Evolutionary conservation across 768 basidiomycete genomes (phyloP).

Genomic region (Russula compacta): DNA sequence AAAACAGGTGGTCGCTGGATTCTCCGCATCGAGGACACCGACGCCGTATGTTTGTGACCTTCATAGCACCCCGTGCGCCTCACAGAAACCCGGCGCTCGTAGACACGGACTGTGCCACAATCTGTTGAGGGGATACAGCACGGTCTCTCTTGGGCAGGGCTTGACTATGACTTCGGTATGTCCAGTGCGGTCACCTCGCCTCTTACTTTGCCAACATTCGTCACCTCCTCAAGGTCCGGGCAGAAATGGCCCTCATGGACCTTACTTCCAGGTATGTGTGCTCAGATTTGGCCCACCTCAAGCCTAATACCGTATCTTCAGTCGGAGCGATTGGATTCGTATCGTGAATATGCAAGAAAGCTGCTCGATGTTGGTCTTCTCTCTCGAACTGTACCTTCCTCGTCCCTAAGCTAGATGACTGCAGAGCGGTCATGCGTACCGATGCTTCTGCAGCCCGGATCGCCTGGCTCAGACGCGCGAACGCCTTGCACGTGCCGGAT

Average conservation of each 20-base stretch:
- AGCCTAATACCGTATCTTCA: slow-evolving; percentile 26
- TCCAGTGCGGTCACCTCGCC: neutral
- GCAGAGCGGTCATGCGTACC: slow-evolving; percentile 83
- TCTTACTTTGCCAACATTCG: neutral
- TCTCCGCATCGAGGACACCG: slow-evolving; percentile 91
- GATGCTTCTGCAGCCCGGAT: slow-evolving; percentile 85
- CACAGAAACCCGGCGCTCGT: neutral
- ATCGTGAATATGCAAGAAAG: slow-evolving; percentile 59
- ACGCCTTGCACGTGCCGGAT: slow-evolving; percentile 61
- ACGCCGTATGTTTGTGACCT: slow-evolving; percentile 51
- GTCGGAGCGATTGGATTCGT: slow-evolving; percentile 87
- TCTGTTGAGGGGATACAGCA: slow-evolving; percentile 73
- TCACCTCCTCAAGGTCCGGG: slow-evolving; percentile 54
- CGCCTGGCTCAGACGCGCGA: slow-evolving; percentile 60
- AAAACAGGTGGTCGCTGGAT: slow-evolving; percentile 85
- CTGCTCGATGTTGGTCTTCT: slow-evolving; percentile 57
- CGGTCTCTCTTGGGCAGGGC: slow-evolving; percentile 82
- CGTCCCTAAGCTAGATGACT: neutral
- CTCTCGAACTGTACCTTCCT: neutral
- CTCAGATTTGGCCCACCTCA: neutral
- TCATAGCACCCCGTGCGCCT: neutral
- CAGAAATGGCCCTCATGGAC: slow-evolving; percentile 60
- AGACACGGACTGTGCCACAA: slow-evolving; percentile 77
- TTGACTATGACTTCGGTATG: slow-evolving; percentile 86
- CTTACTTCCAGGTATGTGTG: slow-evolving; percentile 72